A percentile compares a stretch with the other conserved stretches of the same genome.
Conservation (phyloP, 306 rosid species). For the Castanopsis chinensis region DNA sequence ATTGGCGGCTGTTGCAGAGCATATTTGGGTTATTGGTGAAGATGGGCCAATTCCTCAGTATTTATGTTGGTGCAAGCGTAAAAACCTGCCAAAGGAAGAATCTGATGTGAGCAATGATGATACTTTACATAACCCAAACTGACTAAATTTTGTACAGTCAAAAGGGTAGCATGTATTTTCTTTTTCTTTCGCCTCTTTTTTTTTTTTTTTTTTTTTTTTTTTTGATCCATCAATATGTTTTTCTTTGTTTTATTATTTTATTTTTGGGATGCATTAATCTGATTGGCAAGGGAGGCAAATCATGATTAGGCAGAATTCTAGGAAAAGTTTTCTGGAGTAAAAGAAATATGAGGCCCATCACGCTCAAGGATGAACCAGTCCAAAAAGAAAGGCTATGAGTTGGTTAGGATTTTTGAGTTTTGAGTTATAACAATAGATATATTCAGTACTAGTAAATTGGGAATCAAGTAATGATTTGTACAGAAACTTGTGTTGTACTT, state of each 20-base stretch:
- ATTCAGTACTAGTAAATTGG: neutral
- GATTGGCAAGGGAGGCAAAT: neutral
- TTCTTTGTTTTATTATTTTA: neutral
- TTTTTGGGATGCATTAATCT: neutral
- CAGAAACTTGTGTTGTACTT: neutral
- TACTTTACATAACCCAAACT: conserved; percentile 29
- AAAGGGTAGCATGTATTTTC: neutral
- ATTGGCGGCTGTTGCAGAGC: conserved; percentile 56
- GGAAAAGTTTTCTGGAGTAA: neutral
- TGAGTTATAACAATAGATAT: neutral
- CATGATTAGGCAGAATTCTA: neutral
- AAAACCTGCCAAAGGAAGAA: conserved; percentile 38
- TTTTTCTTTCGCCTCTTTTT: neutral
- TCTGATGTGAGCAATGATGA: conserved; percentile 30
- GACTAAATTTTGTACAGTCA: conserved; percentile 39
- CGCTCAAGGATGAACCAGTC: neutral
- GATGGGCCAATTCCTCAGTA: conserved; percentile 67
- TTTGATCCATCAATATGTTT: conserved; percentile 1
- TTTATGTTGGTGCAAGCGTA: conserved; percentile 84
- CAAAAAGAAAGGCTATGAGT: neutral
- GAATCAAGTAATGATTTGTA: neutral
- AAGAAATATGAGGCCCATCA: neutral
- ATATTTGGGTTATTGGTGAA: conserved; percentile 74
- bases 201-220: neutral
- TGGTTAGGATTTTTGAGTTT: neutral